Base-by-base conservation (phyloP, 768 basidiomycete genomes). In the Dioszegia hungarica region DNA sequence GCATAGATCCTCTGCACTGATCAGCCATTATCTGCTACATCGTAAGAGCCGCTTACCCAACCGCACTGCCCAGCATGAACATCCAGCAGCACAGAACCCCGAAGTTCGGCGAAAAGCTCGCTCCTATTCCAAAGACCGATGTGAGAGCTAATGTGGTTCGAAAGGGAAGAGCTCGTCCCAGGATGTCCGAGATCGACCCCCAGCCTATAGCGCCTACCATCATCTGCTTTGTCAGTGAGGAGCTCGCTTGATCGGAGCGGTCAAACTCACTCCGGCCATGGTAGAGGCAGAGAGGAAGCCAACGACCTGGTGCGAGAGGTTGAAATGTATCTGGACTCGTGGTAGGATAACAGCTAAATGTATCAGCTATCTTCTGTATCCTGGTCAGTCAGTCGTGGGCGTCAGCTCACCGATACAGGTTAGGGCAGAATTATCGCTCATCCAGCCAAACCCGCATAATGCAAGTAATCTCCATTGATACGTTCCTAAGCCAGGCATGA, bases 111-210 rank as follows among this genome's bases (percentile, higher is more conserved):
- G 88, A 80, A 55, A 90, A 83, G 0, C 89, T 87, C 0, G 90
- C 84, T 0, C 86, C 77, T 22, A 93, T 78, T 6, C 93, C 94
- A 68, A 98, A 99, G 1, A 94, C 38, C 19, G 91, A 80, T 0
- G 94, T 93, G 70, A 98, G 85, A 74, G 89, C 87, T 1, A 99
- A 82, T 0, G 95, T 98, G 1, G 85, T 82, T 62, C 97, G 95
- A 79, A 98, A 99, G 0, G 93, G 92, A 2, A 87, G 78, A 54
- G 84, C 88, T 36, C 94, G 85, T 2, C 95, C 95, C 69, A 89
- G 78, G 5, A 94, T 77, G 75, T 98, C 94, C 10, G 92, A 93
- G 61, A 87, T 85, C 83, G 64, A 43, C 20, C 93, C 93, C 92
- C 93, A 92, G 3, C 87, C 88, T 9, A 92, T 77, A 1, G 89